These are phyloP conservation scores for Stephania cephalantha DNA, from an alignment of 164 flowering plant genomes.

Conservation along the genomic window DNA sequence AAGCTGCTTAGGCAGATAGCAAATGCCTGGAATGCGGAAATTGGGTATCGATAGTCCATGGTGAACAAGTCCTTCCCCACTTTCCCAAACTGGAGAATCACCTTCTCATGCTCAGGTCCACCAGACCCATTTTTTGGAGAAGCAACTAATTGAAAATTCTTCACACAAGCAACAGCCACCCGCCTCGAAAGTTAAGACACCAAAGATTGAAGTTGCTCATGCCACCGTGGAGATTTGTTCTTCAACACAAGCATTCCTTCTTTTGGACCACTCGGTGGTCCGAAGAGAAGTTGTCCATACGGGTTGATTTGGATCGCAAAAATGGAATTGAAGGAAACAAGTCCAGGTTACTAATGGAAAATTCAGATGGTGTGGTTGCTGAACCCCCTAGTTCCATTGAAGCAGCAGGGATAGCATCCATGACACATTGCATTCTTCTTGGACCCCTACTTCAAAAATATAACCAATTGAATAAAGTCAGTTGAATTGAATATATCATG, in stretches of 20 bases:
- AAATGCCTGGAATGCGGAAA: slow-evolving; percentile 76
- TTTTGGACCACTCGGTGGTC: too few species aligned
- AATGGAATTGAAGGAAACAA: too few species aligned
- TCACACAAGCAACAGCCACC: slow-evolving; percentile 80
- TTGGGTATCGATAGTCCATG: slow-evolving; percentile 47
- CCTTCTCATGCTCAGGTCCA: slow-evolving; percentile 45
- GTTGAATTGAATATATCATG: too few species aligned
- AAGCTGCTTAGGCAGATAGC: slow-evolving; percentile 84
- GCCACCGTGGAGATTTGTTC: slow-evolving; percentile 84
- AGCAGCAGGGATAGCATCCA: slow-evolving; percentile 60
- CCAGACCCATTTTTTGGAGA: slow-evolving; percentile 40
- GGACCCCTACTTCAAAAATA: too few species aligned
- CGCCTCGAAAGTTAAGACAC: slow-evolving; percentile 73
- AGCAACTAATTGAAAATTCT: slow-evolving; percentile 74
- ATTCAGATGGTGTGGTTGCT: slow-evolving; percentile 62
- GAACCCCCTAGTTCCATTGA: slow-evolving; percentile 61
- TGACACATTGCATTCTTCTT: slow-evolving; percentile 44
- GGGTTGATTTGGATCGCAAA: too few species aligned
- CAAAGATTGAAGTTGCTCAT: slow-evolving; percentile 78
- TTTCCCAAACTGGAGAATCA: too few species aligned
- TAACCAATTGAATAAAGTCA: too few species aligned
- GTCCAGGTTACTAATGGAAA: slow-evolving; percentile 29
- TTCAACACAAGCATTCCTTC: slow-evolving; percentile 21
- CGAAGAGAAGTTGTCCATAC: too few species aligned
- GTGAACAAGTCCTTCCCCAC: too few species aligned